Base-by-base conservation (phyloP, 2,329 filamentous ascomycete species). In the Penicillium sp. region DNA sequence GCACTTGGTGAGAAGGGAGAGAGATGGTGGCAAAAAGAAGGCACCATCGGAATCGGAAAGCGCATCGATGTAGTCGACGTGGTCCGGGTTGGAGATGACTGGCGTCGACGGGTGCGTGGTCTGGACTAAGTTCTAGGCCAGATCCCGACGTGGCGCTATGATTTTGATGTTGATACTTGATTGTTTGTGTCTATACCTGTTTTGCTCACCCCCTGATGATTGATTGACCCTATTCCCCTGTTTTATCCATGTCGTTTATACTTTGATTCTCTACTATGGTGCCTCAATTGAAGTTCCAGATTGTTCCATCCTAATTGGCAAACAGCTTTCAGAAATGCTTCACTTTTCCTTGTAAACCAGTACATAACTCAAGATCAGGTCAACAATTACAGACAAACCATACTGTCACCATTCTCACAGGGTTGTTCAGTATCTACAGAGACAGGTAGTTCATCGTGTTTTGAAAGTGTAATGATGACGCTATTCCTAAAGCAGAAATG, bases 1-100 rank as follows among this genome's bases (percentile, higher is more conserved):
- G 66, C 67, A 11, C 63, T 74, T 50, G 73, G 62, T 2, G 71
- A 70, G 24, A 69, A 69, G 34, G 67, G 66, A 24, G 75, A 77
- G 52, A 72, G 67, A 53, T 77, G 73, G 74, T 92, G 86, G 57
- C 88, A 88, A 72, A 83, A 83, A 50, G 85, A 91, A 53, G 88
- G 92, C 42, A 84, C 90, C 55, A 91, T 95, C 22, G 92, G 93
- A 2, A 80, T 92, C 53, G 93, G 93, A 14, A 88, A 94, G 68
- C 90, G 91, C 4, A 87, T 97, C 27, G 86, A 96, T 38, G 86
- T 97, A 16, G 91, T 97, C 3, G 93, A 97, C 71, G 88, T 87
- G 31, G 80, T 87, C 60, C 82, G 90, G 46, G 83, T 96, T 16
- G 87, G 88, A 48, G 92, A 97, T 64, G 93, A 97, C 73, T 97